Evolutionary conservation across 805 yeast species (phyloP).

Genomic region (Candida boidinii): DNA sequence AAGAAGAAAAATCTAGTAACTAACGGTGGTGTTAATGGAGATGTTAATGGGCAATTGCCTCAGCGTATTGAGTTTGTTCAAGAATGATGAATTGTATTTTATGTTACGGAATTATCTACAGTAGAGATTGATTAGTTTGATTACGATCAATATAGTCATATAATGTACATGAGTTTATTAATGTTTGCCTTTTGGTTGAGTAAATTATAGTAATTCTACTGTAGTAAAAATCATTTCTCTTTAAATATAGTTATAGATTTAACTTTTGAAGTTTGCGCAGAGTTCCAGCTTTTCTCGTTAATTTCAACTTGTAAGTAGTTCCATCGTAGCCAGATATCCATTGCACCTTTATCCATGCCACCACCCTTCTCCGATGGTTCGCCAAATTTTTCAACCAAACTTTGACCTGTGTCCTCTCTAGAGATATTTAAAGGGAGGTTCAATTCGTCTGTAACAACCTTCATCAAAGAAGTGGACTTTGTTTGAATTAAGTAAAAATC

Average conservation of each 20-base stretch:
- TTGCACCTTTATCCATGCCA: slow-evolving; percentile 21
- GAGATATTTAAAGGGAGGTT: slow-evolving; percentile 14
- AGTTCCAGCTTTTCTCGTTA: slow-evolving; percentile 27
- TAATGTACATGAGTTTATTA: too few species aligned
- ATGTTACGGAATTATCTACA: too few species aligned
- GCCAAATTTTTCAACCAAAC: slow-evolving; percentile 24
- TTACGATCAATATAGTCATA: too few species aligned
- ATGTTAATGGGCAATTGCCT: too few species aligned
- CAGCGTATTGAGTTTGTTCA: too few species aligned
- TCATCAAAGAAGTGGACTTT: slow-evolving; percentile 9
- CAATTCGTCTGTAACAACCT: too few species aligned
- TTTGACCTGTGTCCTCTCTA: slow-evolving; percentile 16
- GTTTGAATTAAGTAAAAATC: slow-evolving; percentile 24
- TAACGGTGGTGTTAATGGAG: too few species aligned
- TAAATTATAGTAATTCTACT: too few species aligned
- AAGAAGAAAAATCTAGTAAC: too few species aligned
- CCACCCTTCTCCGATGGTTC: slow-evolving; percentile 35
- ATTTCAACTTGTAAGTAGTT: slow-evolving; percentile 25
- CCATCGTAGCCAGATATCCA: slow-evolving; percentile 34
- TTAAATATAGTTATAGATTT: slow-evolving; percentile 22
- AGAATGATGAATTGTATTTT: too few species aligned
- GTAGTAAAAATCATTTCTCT: neutral
- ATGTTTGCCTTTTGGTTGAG: too few species aligned
- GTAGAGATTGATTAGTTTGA: too few species aligned
- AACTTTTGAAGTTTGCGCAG: slow-evolving; percentile 20